Conservation (phyloP, 2,329 filamentous ascomycete genomes). For the Fusarium sp. region DNA sequence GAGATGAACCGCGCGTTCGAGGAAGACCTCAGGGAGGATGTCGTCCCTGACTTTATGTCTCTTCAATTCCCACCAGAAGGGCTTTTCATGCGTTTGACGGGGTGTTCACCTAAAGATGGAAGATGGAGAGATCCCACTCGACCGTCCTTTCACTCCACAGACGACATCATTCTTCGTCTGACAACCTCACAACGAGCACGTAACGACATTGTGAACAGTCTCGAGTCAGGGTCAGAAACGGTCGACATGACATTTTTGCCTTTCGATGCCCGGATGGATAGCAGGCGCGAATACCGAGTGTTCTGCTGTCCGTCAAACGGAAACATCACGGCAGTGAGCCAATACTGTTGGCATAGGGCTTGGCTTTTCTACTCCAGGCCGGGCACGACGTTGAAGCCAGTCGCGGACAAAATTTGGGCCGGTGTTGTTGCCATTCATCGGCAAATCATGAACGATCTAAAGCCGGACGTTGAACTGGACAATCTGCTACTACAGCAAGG, state of each 20-base stretch:
- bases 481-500: conserved; percentile 49
- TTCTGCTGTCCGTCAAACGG: conserved; percentile 52
- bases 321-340: conserved; percentile 51
- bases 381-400: conserved; percentile 8
- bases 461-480: conserved; percentile 34
- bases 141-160: conserved; percentile 41
- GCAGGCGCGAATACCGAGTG: conserved; percentile 53
- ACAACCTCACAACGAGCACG: conserved; percentile 52
- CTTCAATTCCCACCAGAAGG: conserved; percentile 47
- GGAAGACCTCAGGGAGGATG: conserved; percentile 36
- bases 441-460: conserved; percentile 7
- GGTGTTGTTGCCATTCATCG: conserved; percentile 12
- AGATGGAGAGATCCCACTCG: conserved; percentile 33
- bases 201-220: conserved; percentile 45
- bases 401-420: conserved; percentile 26
- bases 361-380: conserved; percentile 42
- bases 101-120: conserved; percentile 57
- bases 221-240: conserved; percentile 24
- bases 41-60: conserved; percentile 38
- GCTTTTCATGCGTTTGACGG: conserved; percentile 55
- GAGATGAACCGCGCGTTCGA: conserved; percentile 5
- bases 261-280: conserved; percentile 53
- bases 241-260: conserved; percentile 53
- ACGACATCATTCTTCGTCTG: conserved; percentile 50
- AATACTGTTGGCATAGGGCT: conserved; percentile 53